A percentile compares a stretch with the other conserved stretches of the same genome.
These are phyloP conservation scores for Rhytidhysteron rufulum DNA, from an alignment of 2,329 filamentous ascomycete species.

Conservation along the genomic window DNA sequence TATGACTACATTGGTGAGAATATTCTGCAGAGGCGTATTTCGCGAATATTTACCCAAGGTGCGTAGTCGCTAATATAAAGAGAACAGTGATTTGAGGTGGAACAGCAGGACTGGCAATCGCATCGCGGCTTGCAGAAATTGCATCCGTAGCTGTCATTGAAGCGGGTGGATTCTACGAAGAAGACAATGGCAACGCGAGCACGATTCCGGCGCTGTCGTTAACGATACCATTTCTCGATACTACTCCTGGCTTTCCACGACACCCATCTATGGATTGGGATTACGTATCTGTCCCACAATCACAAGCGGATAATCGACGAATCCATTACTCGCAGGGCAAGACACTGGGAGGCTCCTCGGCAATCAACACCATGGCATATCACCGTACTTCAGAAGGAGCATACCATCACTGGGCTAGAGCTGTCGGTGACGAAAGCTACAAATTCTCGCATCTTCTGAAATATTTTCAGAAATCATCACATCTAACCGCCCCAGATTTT, in stretches of 20 bases:
- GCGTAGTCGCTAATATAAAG: too few relatives aligned
- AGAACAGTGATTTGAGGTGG: slow-evolving; percentile 27
- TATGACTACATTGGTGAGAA: too few relatives aligned
- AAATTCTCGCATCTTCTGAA: slow-evolving; percentile 12
- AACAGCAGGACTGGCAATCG: slow-evolving; percentile 22
- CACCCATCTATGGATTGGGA: slow-evolving; percentile 26
- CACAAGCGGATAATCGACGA: slow-evolving; percentile 12
- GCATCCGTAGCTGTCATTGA: slow-evolving; percentile 25
- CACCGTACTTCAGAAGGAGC: slow-evolving; percentile 8
- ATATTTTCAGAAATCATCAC: slow-evolving; percentile 17
- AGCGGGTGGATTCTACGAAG: slow-evolving; percentile 21
- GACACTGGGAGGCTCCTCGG: slow-evolving; percentile 21
- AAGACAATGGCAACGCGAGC: slow-evolving; percentile 23
- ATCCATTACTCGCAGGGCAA: slow-evolving; percentile 32
- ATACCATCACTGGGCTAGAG: slow-evolving; percentile 15
- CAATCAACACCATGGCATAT: slow-evolving; percentile 8
- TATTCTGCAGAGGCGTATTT: too few relatives aligned
- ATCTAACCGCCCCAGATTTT: slow-evolving; percentile 15
- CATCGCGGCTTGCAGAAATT: slow-evolving; percentile 14
- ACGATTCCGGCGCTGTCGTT: slow-evolving; percentile 19
- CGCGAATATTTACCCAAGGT: too few relatives aligned
- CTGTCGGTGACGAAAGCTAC: slow-evolving; percentile 17
- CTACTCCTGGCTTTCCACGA: slow-evolving; percentile 12
- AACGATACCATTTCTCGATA: slow-evolving; percentile 15
- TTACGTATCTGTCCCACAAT: slow-evolving; percentile 17